Evolutionary conservation across 2,329 filamentous ascomycete species (phyloP), one percentile per base, ranked within the genome.

Genomic region (Colletotrichum navitas): DNA sequence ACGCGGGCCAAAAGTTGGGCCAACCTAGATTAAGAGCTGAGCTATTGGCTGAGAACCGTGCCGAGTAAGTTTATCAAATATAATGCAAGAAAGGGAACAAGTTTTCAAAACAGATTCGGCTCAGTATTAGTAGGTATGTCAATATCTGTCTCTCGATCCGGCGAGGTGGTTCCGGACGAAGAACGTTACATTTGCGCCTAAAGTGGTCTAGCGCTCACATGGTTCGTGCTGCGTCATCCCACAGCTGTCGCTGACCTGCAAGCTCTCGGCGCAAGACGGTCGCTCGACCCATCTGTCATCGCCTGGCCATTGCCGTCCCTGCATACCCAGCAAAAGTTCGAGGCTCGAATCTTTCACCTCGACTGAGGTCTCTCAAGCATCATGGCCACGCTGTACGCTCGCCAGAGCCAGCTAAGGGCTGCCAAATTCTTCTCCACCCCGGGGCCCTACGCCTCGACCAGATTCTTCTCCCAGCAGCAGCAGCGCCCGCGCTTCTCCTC

Each of bases 401-500:
- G 81, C 72, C 77, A 78, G 73, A 77, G 79, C 74, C 81, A 77
- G 71, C 76, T 81, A 69, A 77, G 74, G 76, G 79, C 76, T 79
- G 77, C 41, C 68, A 75, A 77, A 61, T 74, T 81, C 73, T 74
- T 77, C 70, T 75, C 77, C 63, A 66, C 76, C 72, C 76, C 75
- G 56, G 70, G 75, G 64, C 80, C 77, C 72, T 80, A 76, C 75
- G 75, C 65, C 71, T 74, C 52, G 52, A 77, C 59, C 32, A 81
- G 79, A 41, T 74, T 76, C 59, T 82, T 80, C 66, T 85, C 85
- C 60, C 83, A 83, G 67, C 79, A 81, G 69, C 81, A 83, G 66
- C 83, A 83, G 73, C 80, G 84, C 73, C 85, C 83, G 47, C 83
- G 83, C 69, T 88, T 89, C 80, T 84, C 86, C 39, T 84, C 86